Base-by-base conservation (phyloP, 208 protist species). In the Acanthamoeba healyi region DNA sequence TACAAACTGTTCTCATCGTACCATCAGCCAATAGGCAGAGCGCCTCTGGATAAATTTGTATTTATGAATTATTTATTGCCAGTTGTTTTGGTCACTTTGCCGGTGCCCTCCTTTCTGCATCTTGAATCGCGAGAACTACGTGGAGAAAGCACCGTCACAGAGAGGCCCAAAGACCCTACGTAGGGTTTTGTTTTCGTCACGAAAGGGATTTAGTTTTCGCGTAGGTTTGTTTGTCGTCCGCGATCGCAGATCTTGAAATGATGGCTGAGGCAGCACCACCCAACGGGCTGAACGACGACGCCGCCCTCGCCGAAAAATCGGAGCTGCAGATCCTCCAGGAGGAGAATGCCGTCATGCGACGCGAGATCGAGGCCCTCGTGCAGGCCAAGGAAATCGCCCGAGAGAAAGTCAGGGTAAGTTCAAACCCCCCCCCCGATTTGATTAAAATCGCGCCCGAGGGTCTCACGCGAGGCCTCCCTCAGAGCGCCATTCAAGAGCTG, bases 401-500 rank as follows among this genome's bases (percentile, higher is more conserved):
- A 40, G 49, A 63, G 46, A 87, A 87, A 87, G 77, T 87, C 49
- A 49, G 77, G 44, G 77, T 87, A 87, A 49, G 4, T 49, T 49
- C 4, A 49, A 49, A 49, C 4, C 12, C 44, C 4, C 63, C 15
- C 12, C 34, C 63, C 26, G n/a, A 51, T 51, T 51, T 51, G 5
- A 51, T 51, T 19, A 51, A 19, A 15, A 51, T n/a, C n/a, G n/a
- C n/a, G 24, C 56, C 15, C 24, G 56, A 63, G 15, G 15, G 7
- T 79, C 1, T 79, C 0, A 38, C 22, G 32, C 1, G 14, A 44
- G 7, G 7, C 15, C 17, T 32, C 4, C 19, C 7, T 22, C 40
- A 87, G 77, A 87, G 46, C 29, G 44, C 77, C 29, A 87, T 87
- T 29, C 77, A 87, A 58, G 77, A 87, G n/a, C 49, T 87, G 19